phyloP scores from a whole-genome alignment of 164 flowering plant genomes.

The Berberis vulgaris region DNA sequence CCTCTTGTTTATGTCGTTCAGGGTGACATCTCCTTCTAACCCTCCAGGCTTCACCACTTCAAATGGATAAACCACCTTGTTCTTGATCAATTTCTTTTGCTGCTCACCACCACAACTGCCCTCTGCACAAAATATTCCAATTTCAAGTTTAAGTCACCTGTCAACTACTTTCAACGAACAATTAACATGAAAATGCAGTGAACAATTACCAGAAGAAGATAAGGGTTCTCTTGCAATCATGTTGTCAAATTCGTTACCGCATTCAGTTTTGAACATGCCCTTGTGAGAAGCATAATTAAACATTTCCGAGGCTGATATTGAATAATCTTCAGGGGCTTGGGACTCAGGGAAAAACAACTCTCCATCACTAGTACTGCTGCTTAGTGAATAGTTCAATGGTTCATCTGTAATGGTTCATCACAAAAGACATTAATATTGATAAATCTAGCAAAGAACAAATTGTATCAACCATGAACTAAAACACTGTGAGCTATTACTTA shows the following conservation, averaged over 20 bases:
- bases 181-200: background rate
- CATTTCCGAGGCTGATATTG: slow-evolving; percentile 19
- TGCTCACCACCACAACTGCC: background rate
- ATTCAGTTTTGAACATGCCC: slow-evolving; percentile 13
- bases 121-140: background rate
- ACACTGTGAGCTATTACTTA: no score
- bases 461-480: background rate
- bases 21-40: slow-evolving; percentile 55
- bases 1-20: slow-evolving; percentile 72
- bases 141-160: background rate
- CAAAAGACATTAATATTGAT: background rate
- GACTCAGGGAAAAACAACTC: slow-evolving; percentile 6
- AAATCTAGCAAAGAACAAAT: background rate
- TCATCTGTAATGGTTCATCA: slow-evolving; percentile 15
- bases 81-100: slow-evolving; percentile 15
- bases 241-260: slow-evolving; percentile 1
- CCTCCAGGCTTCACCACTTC: slow-evolving; percentile 81
- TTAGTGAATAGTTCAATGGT: slow-evolving; percentile 14
- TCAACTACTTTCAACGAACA: background rate
- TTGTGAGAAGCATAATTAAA: slow-evolving; percentile 24
- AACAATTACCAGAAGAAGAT: slow-evolving; percentile 15
- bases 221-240: slow-evolving; percentile 5
- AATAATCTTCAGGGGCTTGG: slow-evolving; percentile 22
- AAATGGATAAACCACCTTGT: slow-evolving; percentile 58
- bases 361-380: slow-evolving; percentile 19